These are phyloP conservation scores for Aspergillus aculeatinus DNA, from an alignment of 2,329 filamentous ascomycete species.

Conservation along the genomic window DNA sequence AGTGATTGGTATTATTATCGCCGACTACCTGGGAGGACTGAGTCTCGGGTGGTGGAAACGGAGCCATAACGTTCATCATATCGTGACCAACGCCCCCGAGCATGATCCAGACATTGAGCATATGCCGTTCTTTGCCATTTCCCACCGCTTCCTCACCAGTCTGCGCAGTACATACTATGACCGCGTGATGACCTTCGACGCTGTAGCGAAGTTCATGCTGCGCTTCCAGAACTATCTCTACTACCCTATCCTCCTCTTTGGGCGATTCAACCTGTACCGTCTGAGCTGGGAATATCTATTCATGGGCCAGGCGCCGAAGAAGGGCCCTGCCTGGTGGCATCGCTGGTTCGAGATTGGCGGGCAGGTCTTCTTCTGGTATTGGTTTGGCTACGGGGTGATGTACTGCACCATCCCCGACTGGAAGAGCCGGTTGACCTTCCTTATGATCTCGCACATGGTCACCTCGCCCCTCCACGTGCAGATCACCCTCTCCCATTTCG, in stretches of 20 bases:
- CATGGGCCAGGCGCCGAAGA: conserved; percentile 66
- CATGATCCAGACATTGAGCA: conserved; percentile 95
- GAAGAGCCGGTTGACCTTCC: conserved; percentile 68
- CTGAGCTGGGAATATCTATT: conserved; percentile 78
- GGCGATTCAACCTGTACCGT: conserved; percentile 82
- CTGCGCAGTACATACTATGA: conserved; percentile 82
- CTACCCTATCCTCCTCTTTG: conserved; percentile 76
- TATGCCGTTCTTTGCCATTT: conserved; percentile 83
- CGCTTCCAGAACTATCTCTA: conserved; percentile 79
- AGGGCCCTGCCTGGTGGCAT: conserved; percentile 80
- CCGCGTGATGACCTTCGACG: conserved; percentile 74
- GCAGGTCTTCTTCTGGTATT: conserved; percentile 78
- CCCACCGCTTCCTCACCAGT: conserved; percentile 72
- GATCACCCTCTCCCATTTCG: conserved; percentile 89
- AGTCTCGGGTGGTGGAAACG: conserved; percentile 97
- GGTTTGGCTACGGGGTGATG: conserved; percentile 80
- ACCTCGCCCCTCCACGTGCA: conserved; percentile 83
- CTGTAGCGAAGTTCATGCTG: conserved; percentile 67
- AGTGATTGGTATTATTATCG: conserved; percentile 83
- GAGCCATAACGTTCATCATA: conserved; percentile 94
- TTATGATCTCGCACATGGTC: conserved; percentile 77
- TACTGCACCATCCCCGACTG: conserved; percentile 70
- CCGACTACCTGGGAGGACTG: conserved; percentile 83
- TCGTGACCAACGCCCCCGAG: conserved; percentile 91
- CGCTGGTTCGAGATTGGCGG: conserved; percentile 75